Conservation (phyloP, 495 filamentous ascomycete species). For the Daldinia vernicosa region DNA sequence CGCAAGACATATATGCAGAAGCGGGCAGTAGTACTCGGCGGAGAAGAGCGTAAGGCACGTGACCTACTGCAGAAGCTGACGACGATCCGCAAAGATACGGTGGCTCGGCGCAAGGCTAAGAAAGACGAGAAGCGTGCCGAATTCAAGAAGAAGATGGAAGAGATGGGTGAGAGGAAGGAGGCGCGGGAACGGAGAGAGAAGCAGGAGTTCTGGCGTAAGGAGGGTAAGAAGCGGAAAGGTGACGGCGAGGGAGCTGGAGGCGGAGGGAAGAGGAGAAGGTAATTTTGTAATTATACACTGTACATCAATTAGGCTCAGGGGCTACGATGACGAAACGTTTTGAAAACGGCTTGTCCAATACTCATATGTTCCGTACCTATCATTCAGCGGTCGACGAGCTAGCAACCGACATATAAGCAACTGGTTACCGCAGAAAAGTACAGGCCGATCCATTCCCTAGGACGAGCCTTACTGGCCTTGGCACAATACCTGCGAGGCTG, state of each 20-base stretch:
- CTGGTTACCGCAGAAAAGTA: no score
- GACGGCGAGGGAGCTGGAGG: slow-evolving; percentile 68
- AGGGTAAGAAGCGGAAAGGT: slow-evolving; percentile 91
- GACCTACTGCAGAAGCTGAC: slow-evolving; percentile 94
- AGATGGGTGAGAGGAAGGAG: slow-evolving; percentile 80
- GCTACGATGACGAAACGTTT: no score
- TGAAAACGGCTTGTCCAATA: no score
- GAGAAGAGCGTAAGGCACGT: slow-evolving; percentile 87
- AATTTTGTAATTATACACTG: not conserved
- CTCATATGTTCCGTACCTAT: no score
- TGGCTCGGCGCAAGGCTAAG: slow-evolving; percentile 77
- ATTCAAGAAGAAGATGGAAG: slow-evolving; percentile 81
- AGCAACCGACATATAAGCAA: no score
- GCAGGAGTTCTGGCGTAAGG: slow-evolving; percentile 90
- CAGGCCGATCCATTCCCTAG: no score
- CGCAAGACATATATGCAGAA: slow-evolving; percentile 92
- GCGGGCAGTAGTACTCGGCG: slow-evolving; percentile 80
- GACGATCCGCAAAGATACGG: slow-evolving; percentile 89
- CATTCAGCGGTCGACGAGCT: no score
- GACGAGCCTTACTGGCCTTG: no score
- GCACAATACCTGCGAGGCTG: no score
- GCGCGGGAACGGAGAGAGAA: slow-evolving; percentile 88
- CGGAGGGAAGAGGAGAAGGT: slow-evolving; percentile 70
- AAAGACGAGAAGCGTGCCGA: slow-evolving; percentile 84
- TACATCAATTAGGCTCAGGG: not conserved